These are phyloP conservation scores for Pyrus hybrid DNA, from an alignment of 331 rosid genomes.

Conservation along the genomic window DNA sequence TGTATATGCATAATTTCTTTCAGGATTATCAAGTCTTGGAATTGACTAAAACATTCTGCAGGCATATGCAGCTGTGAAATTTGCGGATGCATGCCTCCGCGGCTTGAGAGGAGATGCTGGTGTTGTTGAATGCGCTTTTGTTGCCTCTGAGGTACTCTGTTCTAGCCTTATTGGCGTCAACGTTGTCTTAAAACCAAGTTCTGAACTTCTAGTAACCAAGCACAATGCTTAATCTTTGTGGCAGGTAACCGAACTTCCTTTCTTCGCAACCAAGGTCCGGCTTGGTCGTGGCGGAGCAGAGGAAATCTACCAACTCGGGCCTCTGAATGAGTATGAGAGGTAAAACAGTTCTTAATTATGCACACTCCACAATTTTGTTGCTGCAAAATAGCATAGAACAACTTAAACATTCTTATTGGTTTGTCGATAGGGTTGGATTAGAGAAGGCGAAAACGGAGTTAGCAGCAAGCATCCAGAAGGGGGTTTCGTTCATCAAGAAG, in stretches of 20 bases:
- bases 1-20: neutral
- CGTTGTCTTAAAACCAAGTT: neutral
- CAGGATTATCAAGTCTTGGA: neutral
- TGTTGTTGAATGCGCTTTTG: constrained; percentile 69
- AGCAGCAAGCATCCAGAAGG: constrained; percentile 60
- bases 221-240: neutral
- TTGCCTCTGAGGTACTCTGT: constrained; percentile 54
- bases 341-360: neutral
- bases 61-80: constrained; percentile 86
- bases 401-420: too few species aligned
- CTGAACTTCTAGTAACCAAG: neutral
- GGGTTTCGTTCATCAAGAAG: constrained; percentile 53
- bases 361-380: too few species aligned
- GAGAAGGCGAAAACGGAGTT: too few species aligned
- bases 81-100: constrained; percentile 57
- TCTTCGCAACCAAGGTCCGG: constrained; percentile 79
- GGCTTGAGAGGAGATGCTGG: constrained; percentile 83
- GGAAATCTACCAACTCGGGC: constrained; percentile 64
- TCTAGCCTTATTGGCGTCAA: neutral
- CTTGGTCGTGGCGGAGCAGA: constrained; percentile 74
- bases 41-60: neutral
- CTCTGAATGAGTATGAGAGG: constrained; percentile 83
- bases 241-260: constrained; percentile 82
- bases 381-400: neutral
- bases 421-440: constrained; percentile 40